These are phyloP conservation scores for Anthoceros angustus DNA, from an alignment of 225 moss, liverwort and hornwort genomes.

Conservation along the genomic window DNA sequence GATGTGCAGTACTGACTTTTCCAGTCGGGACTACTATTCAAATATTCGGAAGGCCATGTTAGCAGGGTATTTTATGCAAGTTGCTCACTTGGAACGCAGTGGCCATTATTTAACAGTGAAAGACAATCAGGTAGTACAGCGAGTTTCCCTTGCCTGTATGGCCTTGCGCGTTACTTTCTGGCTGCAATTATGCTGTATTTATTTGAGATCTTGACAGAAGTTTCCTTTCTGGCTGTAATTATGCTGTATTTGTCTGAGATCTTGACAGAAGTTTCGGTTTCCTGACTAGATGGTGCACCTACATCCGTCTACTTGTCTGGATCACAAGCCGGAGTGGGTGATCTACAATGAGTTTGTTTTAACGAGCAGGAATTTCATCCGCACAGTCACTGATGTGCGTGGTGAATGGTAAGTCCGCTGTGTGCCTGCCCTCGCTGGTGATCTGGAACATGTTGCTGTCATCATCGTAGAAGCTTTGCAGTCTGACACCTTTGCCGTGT, in stretches of 20 bases:
- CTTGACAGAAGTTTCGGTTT: background rate
- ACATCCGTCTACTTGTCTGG: slow-evolving; percentile 97
- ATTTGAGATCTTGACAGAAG: too few species aligned
- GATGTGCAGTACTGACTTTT: slow-evolving; percentile 99
- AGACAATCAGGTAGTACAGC: slow-evolving; percentile 67
- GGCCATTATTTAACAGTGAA: slow-evolving; percentile 97
- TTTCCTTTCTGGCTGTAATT: background rate
- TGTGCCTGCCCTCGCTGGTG: slow-evolving; percentile 1
- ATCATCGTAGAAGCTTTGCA: background rate
- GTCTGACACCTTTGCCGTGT: background rate
- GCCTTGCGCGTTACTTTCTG: background rate
- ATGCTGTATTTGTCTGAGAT: background rate
- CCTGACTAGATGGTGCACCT: slow-evolving; percentile 86
- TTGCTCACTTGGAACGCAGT: slow-evolving; percentile 89
- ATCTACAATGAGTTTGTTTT: slow-evolving; percentile 96
- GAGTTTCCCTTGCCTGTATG: background rate
- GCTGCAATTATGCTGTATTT: background rate
- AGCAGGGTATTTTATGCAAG: slow-evolving; percentile 99
- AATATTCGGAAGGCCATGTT: slow-evolving; percentile 98
- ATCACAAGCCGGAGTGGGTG: slow-evolving; percentile 99
- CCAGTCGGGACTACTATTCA: slow-evolving; percentile 67
- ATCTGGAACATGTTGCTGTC: too few species aligned
- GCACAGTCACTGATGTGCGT: slow-evolving; percentile 81
- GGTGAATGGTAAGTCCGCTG: slow-evolving; percentile 72
- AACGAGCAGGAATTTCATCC: slow-evolving; percentile 92